Evolutionary conservation across 2,329 filamentous ascomycete species (phyloP).

Genomic region (Neoscytalidium dimidiatum): DNA sequence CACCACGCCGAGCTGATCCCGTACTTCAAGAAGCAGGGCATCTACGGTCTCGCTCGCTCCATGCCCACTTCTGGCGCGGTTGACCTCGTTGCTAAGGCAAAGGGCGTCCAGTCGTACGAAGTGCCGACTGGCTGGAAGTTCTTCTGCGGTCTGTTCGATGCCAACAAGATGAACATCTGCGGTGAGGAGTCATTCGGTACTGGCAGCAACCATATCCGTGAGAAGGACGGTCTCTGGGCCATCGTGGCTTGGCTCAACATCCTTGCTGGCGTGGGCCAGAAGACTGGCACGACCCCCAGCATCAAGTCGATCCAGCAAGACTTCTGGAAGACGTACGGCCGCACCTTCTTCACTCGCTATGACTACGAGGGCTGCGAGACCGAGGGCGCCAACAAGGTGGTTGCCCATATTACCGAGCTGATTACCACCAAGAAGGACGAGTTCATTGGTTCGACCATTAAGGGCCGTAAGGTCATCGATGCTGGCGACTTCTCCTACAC

Average conservation of each 20-base stretch:
- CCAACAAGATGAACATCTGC: conserved; percentile 95
- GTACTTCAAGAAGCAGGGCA: conserved; percentile 97
- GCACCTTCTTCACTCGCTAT: conserved; percentile 98
- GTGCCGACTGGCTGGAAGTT: conserved; percentile 99
- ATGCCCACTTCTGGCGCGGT: conserved; percentile 98
- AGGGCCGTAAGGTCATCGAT: conserved; percentile 80
- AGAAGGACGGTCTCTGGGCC: conserved; percentile 98
- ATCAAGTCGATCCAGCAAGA: conserved; percentile 96
- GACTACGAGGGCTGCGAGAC: conserved; percentile 96
- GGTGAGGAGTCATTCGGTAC: conserved; percentile 98
- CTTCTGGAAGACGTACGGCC: conserved; percentile 95
- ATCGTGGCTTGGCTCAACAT: conserved; percentile 98
- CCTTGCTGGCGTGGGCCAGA: conserved; percentile 87
- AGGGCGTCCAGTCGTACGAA: conserved; percentile 89
- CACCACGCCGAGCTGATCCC: conserved; percentile 96
- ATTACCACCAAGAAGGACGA: conserved; percentile 68
- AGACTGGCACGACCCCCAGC: conserved; percentile 79
- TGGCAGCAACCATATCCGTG: conserved; percentile 96
- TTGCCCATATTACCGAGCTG: conserved; percentile 75
- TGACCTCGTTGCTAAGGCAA: conserved; percentile 92
- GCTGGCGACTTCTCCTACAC: conserved; percentile 98
- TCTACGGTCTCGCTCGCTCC: conserved; percentile 90
- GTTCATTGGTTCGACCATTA: conserved; percentile 82
- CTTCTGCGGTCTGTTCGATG: conserved; percentile 94
- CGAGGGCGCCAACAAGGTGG: conserved; percentile 87